phyloP scores from a whole-genome alignment of 768 basidiomycete genomes.

The Melanogaster broomeanus region DNA sequence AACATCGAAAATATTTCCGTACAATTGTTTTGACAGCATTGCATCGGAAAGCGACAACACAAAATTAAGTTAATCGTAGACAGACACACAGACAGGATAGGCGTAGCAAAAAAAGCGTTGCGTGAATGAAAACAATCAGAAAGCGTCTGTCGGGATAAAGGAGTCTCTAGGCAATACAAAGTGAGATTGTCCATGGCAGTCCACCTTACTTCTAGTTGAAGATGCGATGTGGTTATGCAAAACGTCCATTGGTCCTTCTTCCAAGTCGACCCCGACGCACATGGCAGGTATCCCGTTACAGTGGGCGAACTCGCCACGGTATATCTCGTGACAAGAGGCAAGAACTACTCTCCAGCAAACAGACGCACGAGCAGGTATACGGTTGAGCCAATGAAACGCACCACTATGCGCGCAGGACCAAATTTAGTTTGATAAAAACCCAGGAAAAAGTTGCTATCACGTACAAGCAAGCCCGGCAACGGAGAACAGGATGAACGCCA shows the following conservation, averaged over 20 bases:
- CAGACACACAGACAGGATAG: not conserved
- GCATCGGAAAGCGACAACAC: constrained; percentile 7
- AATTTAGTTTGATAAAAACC: not conserved
- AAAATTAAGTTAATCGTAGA: not conserved
- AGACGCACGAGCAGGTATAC: constrained; percentile 82
- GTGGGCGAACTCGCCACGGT: not conserved
- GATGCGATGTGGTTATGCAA: not conserved
- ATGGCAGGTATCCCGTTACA: not conserved
- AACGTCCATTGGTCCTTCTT: not conserved
- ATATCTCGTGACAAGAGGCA: not conserved
- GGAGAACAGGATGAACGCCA: constrained; percentile 86
- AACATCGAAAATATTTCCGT: no score
- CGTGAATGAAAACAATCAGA: not conserved
- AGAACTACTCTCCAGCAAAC: constrained; percentile 77
- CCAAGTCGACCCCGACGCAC: not conserved
- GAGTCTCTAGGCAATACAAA: not conserved
- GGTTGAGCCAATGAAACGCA: constrained; percentile 83
- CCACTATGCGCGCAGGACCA: constrained; percentile 49
- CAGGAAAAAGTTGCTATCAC: constrained; percentile 32
- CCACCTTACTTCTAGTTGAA: not conserved
- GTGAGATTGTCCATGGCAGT: constrained; percentile 13
- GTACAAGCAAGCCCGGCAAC: constrained; percentile 86
- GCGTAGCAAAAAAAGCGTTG: not conserved
- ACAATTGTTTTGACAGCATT: no score
- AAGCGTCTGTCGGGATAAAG: no score